Base-by-base conservation (phyloP, 345 rosid species). In the Acer negundo region DNA sequence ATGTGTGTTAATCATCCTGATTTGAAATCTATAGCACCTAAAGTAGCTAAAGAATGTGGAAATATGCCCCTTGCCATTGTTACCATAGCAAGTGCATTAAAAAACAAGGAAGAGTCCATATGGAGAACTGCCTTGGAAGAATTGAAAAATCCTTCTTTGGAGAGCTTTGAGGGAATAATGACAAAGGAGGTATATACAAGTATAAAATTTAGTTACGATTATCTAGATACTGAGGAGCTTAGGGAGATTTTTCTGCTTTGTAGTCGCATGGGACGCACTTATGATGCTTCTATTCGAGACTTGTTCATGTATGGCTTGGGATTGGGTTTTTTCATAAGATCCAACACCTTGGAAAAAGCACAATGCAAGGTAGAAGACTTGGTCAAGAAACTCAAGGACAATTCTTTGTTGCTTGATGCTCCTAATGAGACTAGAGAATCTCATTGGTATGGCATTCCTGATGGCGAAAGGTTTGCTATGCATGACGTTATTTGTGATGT, bases 251-350 rank as follows among this genome's bases (percentile, higher is more conserved):
- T 78, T 9, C 13, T 72, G 59, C 72, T 83, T n/a, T 82, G 83
- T 72, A 28, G 77, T 53, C 2, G 75, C 12, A 7, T 66, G 35
- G 67, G 38, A 22, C 31, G 38, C 7, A 13, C 7, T 16, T 20
- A 13, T 16, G 47, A 67, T 24, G 38, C 40, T 47, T 8, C 7
- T 1, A 17, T 79, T 22, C 20, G 16, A 6, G 55, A 76, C 62
- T 53, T 82, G 62, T 12, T 82, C 26, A 46, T 20, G 4, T 74
- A 79, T 15, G 26, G 67, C 22, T 19, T 69, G 17, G 87, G 85
- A 17, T 38, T 79, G 75, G 75, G 69, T 6, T 23, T 79, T 15
- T 61, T 70, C 0, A 3, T 53, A 31, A 35, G 38, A 35, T 35
- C n/a, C n/a, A 10, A 10, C 5, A 76, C 66, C 2, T 12, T 70